Evolutionary conservation across 2,329 filamentous ascomycete species (phyloP).

Genomic region (Aphanocladium album): DNA sequence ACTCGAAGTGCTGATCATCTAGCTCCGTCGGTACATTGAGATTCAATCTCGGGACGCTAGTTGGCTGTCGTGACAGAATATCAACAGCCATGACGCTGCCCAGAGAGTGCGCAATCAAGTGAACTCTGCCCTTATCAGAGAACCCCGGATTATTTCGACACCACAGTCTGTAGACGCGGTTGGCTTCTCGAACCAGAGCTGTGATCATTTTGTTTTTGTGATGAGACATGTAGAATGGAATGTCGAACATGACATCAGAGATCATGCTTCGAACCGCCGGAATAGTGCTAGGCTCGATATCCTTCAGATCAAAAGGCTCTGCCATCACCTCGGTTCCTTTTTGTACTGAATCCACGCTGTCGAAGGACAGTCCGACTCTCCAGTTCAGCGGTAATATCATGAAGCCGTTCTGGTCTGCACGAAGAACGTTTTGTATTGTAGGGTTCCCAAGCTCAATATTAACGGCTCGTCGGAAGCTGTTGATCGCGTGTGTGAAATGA

Average conservation of each 20-base stretch:
- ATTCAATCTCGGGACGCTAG: constrained; percentile 51
- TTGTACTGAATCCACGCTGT: constrained; percentile 64
- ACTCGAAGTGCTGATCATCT: constrained; percentile 68
- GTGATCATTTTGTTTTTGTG: constrained; percentile 94
- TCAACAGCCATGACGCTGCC: constrained; percentile 94
- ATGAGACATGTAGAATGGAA: constrained; percentile 95
- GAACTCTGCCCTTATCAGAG: constrained; percentile 72
- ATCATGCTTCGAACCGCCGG: constrained; percentile 91
- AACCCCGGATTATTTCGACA: constrained; percentile 91
- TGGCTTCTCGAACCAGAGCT: constrained; percentile 84
- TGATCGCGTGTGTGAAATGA: constrained; percentile 95
- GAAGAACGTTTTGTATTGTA: constrained; percentile 68
- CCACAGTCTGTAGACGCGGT: constrained; percentile 93
- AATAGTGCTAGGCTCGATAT: constrained; percentile 88
- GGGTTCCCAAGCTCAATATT: constrained; percentile 77
- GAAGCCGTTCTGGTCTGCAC: constrained; percentile 75
- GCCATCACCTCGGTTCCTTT: constrained; percentile 52
- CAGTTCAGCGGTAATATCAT: constrained; percentile 96
- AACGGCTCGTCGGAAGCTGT: constrained; percentile 77
- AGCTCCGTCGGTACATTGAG: constrained; percentile 31
- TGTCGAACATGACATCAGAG: constrained; percentile 96
- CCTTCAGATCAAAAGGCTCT: constrained; percentile 63
- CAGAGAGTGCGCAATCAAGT: constrained; percentile 88
- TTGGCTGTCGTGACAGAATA: constrained; percentile 85
- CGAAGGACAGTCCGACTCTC: constrained; percentile 82